Percentiles rank a stretch among this genome's conserved stretches.
phyloP scores from a whole-genome alignment of 768 basidiomycete genomes.

The Cystofilobasidium capitatum region DNA sequence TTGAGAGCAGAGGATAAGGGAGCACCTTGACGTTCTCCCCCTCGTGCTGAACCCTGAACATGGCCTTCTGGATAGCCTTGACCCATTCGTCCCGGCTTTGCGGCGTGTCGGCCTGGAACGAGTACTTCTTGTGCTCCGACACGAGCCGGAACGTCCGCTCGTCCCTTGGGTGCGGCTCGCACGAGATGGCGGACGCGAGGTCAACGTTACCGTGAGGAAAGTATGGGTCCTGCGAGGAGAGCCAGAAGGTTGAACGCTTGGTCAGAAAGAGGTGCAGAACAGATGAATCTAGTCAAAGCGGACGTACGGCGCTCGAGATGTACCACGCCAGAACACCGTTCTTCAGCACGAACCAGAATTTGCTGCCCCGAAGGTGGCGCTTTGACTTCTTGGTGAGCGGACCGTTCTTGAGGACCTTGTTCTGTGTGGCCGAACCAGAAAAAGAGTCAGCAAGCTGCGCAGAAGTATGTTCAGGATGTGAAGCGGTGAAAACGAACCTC shows the following conservation, averaged over 20 bases:
- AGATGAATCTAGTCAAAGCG: no score
- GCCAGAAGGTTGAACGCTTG: neutral
- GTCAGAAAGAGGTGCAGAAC: neutral
- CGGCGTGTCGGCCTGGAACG: slow-evolving; percentile 37
- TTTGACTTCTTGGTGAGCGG: slow-evolving; percentile 77
- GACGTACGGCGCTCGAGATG: slow-evolving; percentile 72
- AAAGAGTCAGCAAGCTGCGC: neutral
- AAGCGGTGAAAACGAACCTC: slow-evolving; percentile 51
- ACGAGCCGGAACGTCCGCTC: slow-evolving; percentile 62
- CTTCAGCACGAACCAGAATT: slow-evolving; percentile 93
- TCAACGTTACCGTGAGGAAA: slow-evolving; percentile 96
- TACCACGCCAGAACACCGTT: slow-evolving; percentile 97
- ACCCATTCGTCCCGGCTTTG: slow-evolving; percentile 56
- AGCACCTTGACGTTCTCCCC: slow-evolving; percentile 85
- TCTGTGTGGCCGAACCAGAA: slow-evolving; percentile 45
- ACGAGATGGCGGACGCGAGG: slow-evolving; percentile 80
- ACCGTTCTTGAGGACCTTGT: slow-evolving; percentile 86
- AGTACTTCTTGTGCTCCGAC: slow-evolving; percentile 47
- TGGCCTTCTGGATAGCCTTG: slow-evolving; percentile 80
- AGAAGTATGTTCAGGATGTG: slow-evolving; percentile 7
- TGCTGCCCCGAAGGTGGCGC: slow-evolving; percentile 74
- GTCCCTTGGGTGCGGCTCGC: slow-evolving; percentile 74
- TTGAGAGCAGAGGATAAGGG: neutral
- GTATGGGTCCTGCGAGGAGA: slow-evolving; percentile 69
- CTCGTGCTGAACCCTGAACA: slow-evolving; percentile 92